Evolutionary conservation across 129 eudicot species (phyloP), one percentile per base, ranked within the genome.

Genomic region (Pittosporum tobira): DNA sequence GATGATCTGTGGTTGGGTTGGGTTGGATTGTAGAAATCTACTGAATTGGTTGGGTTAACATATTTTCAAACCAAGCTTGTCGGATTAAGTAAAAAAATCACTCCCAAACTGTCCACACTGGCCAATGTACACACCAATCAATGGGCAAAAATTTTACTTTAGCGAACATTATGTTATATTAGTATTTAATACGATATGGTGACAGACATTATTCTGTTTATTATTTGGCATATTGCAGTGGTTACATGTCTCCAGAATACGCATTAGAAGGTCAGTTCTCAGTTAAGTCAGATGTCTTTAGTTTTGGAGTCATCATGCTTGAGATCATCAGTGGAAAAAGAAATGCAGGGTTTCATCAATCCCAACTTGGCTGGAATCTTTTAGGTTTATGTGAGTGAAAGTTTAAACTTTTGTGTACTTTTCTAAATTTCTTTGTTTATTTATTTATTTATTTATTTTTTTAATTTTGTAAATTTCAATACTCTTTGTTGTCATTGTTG

Each of bases 291-390:
- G 85, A 75, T 23, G 75, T 71, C 13, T 79, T 74, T 59, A 79
- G 81, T 65, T 79, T 79, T 48, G 85, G 81, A 42, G 81, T 79
- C 1, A 75, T 79, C 18, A 24, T 74, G 24, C 69, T 74, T 1
- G 85, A 79, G 72, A 79, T 74, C 23, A 53, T 74, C 15, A 71
- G 81, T 37, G 79, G 78, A 11, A 75, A 68, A 65, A 79, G n/a
- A 70, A 79, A 55, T 67, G 68, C 70, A 0, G 71, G 70, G 9
- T 59, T 67, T 13, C 55, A 28, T 50, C 49, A 71, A 27, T 26
- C 64, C 16, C 60, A 48, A 19, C 66, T 59, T 0, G 58, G 30
- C 26, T 1, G 66, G 55, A 79, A 54, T 46, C 81, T 79, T 51
- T 29, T 64, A 43, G 81, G 78, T 15, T n/a, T 64, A 75, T 75